Evolutionary conservation across 805 yeast species (phyloP), one percentile per base, ranked within the genome.

Genomic region (Candida loeiensis): DNA sequence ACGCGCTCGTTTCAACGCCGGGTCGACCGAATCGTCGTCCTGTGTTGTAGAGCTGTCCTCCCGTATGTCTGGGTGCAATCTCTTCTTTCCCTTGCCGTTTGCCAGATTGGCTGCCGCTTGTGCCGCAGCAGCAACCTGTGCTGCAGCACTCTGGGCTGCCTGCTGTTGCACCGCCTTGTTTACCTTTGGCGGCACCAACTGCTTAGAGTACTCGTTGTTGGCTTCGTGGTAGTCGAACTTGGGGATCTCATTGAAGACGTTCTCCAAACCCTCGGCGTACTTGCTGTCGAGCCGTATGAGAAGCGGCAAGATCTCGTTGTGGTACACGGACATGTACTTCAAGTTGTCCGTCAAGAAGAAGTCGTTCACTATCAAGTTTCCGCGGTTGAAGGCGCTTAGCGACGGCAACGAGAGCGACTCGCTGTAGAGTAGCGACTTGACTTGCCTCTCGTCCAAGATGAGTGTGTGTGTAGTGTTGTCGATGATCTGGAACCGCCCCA

Each of bases 271-370:
- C 20, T 63, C 63, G 6, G 48, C 49, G 39, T 58, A 64, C 22
- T 47, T 53, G 4, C 50, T 34, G 34, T 63, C 69, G 13, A 56
- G 26, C 24, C 55, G 49, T 4, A 55, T 55, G 21, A 64, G 49
- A 34, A 64, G 48, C 4, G 62, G 65, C 14, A 63, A 45, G 1
- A 64, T 58, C 32, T 64, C 67, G 40, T 64, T 64, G 45, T 64
- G 70, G 43, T 64, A 64, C 3, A 54, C 56, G 2, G 68, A 61
- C 61, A 64, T 60, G 43, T 64, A 64, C 41, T 45, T 50, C 26
- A 61, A 48, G 43, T 62, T 59, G 33, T 62, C 63, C 24, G 64
- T 55, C 25, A 64, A 50, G 43, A 64, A 64, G 45, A 64, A 61
- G 40, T 64, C 70, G 42, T 60, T 62, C 12, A 63, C 59, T 6